Base-by-base conservation (phyloP, 148 eudicot species). In the Nepenthes gracilis region DNA sequence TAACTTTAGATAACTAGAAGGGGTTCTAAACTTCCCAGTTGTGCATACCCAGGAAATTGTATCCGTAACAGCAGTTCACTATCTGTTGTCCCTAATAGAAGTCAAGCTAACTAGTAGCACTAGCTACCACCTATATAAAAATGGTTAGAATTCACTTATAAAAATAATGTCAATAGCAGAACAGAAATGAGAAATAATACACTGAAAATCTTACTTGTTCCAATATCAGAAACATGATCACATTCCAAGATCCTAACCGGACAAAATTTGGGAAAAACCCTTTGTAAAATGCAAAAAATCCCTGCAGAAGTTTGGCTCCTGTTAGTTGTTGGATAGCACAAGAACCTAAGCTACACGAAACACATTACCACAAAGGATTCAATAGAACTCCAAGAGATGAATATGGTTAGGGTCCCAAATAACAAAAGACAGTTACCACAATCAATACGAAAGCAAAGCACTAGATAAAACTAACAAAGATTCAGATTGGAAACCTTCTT, bases 191-290 rank as follows among this genome's bases (percentile, higher is more conserved):
- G 54, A 33, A 4, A 15, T 12, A 40, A 50, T 60, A 47, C 55
- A 43, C n/a, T 11, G 2, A 47, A 43, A 45, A 54, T 57, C 85
- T 77, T 86, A 90, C 97, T 67, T 86, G 86, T 74, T 90, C 97
- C 47, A 90, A 74, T 40, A 81, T 86, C 74, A 86, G 81, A 77
- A 90, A 90, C 95, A 86, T 90, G 77, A 90, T 72, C 15, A 76
- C 85, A 33, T 90, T 90, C 90, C 90, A 84, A 45, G 87, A 71
- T 64, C 97, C 97, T 66, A 90, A 70, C 68, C 97, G 86, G 61
- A 78, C 80, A 74, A 82, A 82, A 75, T 90, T 90, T 62, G 83
- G 83, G 53, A 90, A 75, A 75, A 90, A 90, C 55, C 97, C 97
- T 62, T 90, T 90, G 69, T 90, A 90, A 72, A 90, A 90, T 36